phyloP scores from a whole-genome alignment of 345 rosid genomes.

The Gossypium bickii region DNA sequence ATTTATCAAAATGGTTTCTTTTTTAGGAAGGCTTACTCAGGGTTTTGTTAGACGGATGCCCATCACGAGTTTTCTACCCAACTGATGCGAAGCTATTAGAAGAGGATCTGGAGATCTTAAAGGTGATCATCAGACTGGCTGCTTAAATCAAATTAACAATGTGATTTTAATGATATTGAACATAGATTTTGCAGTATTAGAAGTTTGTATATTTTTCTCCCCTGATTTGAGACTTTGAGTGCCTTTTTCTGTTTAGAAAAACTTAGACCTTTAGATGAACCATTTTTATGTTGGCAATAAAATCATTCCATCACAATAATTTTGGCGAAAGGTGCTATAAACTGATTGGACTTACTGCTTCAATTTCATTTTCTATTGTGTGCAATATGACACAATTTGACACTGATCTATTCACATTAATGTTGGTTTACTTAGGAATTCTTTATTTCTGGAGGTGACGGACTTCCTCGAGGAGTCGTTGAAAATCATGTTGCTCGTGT shows the following conservation, averaged over 20 bases:
- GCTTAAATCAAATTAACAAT: neutral
- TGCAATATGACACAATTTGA: neutral
- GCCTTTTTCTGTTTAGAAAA: neutral
- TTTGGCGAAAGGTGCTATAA: slow-evolving; percentile 4
- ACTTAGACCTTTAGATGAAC: neutral
- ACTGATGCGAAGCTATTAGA: slow-evolving; percentile 72
- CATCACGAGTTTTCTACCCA: slow-evolving; percentile 58
- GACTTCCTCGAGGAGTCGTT: slow-evolving; percentile 95
- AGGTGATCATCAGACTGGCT: slow-evolving; percentile 46
- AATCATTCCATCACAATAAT: neutral
- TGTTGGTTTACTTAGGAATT: slow-evolving; percentile 55
- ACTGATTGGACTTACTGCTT: neutral
- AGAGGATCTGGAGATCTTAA: slow-evolving; percentile 83
- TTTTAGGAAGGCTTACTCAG: slow-evolving; percentile 87
- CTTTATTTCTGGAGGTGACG: slow-evolving; percentile 94
- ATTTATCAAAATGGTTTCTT: slow-evolving; percentile 11
- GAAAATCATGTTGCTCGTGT: slow-evolving; percentile 89
- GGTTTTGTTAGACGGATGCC: slow-evolving; percentile 82
- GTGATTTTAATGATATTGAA: neutral
- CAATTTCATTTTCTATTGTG: neutral
- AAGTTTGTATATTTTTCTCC: neutral
- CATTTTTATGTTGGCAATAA: neutral
- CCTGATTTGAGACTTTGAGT: neutral
- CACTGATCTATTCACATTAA: neutral
- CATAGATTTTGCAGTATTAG: neutral